These are phyloP conservation scores for Halteria grandinella DNA, from an alignment of 73 alveolate genomes.

Conservation along the genomic window DNA sequence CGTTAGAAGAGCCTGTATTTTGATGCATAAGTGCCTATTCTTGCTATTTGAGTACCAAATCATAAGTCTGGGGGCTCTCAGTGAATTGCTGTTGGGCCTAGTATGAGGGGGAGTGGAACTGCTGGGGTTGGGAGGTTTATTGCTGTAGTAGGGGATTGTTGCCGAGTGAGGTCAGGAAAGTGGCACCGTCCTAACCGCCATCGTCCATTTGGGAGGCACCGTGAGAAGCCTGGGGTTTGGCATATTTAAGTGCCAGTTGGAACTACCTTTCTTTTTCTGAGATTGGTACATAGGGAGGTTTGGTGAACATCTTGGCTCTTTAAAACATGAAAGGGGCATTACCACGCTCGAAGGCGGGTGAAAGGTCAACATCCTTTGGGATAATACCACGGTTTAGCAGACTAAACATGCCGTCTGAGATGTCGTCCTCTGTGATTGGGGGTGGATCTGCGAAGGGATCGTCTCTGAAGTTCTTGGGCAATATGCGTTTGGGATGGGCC, in stretches of 20 bases:
- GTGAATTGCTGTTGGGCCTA: too few species aligned
- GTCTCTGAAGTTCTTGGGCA: slow-evolving; percentile 1
- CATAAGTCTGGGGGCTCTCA: too few species aligned
- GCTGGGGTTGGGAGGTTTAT: slow-evolving; percentile 71
- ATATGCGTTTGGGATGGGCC: too few species aligned
- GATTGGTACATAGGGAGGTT: slow-evolving; percentile 22
- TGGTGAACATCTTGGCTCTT: slow-evolving; percentile 63
- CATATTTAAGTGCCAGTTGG: slow-evolving; percentile 2
- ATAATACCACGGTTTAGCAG: slow-evolving; percentile 84
- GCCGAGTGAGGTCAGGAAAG: slow-evolving; percentile 53
- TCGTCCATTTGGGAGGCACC: slow-evolving; percentile 67
- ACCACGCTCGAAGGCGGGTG: slow-evolving; percentile 92
- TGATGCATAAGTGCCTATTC: not conserved
- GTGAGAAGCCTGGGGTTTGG: slow-evolving; percentile 63
- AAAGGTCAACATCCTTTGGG: slow-evolving; percentile 92
- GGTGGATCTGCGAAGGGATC: slow-evolving; percentile 70
- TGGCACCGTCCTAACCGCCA: slow-evolving; percentile 54
- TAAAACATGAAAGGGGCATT: slow-evolving; percentile 87
- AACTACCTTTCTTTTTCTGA: slow-evolving; percentile 16
- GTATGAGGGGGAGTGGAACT: slow-evolving; percentile 67
- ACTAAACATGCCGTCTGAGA: slow-evolving; percentile 87
- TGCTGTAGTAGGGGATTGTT: not conserved
- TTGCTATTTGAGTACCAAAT: too few species aligned
- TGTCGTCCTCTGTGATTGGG: slow-evolving; percentile 90
- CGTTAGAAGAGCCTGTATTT: slow-evolving; percentile 71